phyloP scores from a whole-genome alignment of 1,284 basidiomycete species.

The Irpex lacteus region DNA sequence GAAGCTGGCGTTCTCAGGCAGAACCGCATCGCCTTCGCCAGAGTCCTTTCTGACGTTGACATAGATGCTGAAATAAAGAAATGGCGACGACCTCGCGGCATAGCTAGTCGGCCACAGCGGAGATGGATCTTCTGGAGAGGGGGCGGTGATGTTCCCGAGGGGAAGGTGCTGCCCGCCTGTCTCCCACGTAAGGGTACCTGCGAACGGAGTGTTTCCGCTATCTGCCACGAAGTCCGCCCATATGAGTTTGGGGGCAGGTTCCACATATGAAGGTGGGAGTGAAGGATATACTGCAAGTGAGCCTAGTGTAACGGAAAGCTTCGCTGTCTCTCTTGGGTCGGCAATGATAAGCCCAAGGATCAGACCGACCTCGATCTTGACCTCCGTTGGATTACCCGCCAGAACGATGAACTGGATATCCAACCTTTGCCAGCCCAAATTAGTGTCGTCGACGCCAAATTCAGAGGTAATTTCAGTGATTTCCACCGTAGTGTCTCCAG shows the following conservation, averaged over 20 bases:
- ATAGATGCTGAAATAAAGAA: constrained; percentile 68
- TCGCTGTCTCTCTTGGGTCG: constrained; percentile 37
- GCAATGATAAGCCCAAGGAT: constrained; percentile 45
- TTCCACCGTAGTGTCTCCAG: no score
- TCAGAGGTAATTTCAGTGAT: constrained; percentile 29
- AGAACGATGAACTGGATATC: constrained; percentile 39
- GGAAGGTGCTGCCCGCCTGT: constrained; percentile 42
- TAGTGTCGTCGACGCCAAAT: constrained; percentile 32
- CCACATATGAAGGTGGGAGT: constrained; percentile 16
- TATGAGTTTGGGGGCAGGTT: constrained; percentile 21
- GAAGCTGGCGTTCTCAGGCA: constrained; percentile 45
- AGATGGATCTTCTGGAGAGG: constrained; percentile 46
- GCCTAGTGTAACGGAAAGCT: constrained; percentile 53
- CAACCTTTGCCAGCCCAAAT: constrained; percentile 46
- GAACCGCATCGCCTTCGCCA: constrained; percentile 24
- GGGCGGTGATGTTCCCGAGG: constrained; percentile 29
- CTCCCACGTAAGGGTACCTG: constrained; percentile 56
- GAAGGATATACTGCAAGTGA: constrained; percentile 52
- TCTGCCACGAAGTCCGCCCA: constrained; percentile 32
- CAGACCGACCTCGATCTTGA: constrained; percentile 45
- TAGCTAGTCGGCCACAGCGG: constrained; percentile 51
- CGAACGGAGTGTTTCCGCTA: constrained; percentile 13
- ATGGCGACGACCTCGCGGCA: constrained; percentile 31
- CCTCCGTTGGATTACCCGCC: constrained; percentile 16
- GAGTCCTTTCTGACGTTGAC: constrained; percentile 27